phyloP scores from a whole-genome alignment of 2,329 filamentous ascomycete species.

The Cladorrhinum sp. region DNA sequence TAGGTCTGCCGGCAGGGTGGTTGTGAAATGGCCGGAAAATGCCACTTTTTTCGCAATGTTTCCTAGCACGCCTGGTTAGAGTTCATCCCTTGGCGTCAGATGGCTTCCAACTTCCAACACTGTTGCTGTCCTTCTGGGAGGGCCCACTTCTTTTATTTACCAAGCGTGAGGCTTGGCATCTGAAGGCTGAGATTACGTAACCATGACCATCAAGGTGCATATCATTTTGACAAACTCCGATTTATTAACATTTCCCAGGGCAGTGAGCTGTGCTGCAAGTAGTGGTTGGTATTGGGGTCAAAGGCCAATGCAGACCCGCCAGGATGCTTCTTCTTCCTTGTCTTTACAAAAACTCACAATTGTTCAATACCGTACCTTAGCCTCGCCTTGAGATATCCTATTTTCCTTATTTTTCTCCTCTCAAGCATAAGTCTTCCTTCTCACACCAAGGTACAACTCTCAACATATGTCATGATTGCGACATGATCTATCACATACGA shows the following conservation, averaged over 20 bases:
- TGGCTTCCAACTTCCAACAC: background rate
- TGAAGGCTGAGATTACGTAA: slow-evolving; percentile 2
- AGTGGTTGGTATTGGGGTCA: no score
- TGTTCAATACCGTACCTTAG: no score
- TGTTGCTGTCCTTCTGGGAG: slow-evolving; percentile 10
- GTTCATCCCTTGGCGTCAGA: slow-evolving; percentile 4
- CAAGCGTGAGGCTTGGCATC: background rate
- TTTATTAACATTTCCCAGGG: no score
- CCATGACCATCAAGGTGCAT: slow-evolving; percentile 4
- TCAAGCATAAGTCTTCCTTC: no score
- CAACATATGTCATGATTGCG: background rate
- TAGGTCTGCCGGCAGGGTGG: background rate
- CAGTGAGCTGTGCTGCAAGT: no score
- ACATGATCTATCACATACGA: background rate
- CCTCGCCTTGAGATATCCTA: no score
- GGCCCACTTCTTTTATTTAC: background rate
- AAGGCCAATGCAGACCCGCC: no score
- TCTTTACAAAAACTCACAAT: no score
- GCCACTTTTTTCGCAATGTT: slow-evolving; percentile 2
- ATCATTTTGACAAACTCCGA: no score
- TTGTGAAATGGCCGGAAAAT: background rate
- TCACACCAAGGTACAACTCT: background rate
- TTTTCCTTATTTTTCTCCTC: no score
- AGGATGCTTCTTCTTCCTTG: no score
- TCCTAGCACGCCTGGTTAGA: background rate